These are phyloP conservation scores for Lepidium sativum DNA, from an alignment of 345 rosid species.

Conservation along the genomic window DNA sequence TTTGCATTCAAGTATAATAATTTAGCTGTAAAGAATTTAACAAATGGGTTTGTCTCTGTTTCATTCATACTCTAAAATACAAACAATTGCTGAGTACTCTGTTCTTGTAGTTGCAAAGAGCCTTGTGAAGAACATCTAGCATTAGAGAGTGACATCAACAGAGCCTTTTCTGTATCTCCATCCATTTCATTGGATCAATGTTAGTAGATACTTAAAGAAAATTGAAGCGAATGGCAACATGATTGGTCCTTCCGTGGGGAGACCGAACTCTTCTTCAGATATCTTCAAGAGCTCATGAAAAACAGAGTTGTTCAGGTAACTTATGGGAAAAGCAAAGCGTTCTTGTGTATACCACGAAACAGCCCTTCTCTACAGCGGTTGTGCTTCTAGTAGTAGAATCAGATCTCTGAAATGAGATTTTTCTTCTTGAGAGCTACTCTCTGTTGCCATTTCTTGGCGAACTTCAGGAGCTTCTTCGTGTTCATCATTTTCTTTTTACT, in stretches of 20 bases:
- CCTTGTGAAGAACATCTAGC: background rate
- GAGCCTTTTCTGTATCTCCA: background rate
- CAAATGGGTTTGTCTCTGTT: too few species aligned
- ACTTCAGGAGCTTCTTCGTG: background rate
- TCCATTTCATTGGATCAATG: background rate
- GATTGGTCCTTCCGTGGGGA: background rate
- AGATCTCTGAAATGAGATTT: background rate
- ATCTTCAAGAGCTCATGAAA: too few species aligned
- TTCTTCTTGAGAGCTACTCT: background rate
- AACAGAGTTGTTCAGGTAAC: too few species aligned
- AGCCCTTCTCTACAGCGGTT: background rate
- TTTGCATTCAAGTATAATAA: too few species aligned
- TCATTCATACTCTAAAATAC: background rate
- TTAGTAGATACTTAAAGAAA: background rate
- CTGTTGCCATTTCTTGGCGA: constrained; percentile 13
- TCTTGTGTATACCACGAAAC: constrained; percentile 26
- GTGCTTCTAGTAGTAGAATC: background rate
- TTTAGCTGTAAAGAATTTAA: too few species aligned
- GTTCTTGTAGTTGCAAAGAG: too few species aligned
- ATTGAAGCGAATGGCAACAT: background rate
- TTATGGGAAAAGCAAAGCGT: constrained; percentile 2
- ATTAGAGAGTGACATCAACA: background rate
- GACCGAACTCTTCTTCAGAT: too few species aligned
- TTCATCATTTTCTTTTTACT: background rate
- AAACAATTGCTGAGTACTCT: background rate